Conservation (phyloP, 2,329 filamentous ascomycete genomes). For the Fusarium graminum region DNA sequence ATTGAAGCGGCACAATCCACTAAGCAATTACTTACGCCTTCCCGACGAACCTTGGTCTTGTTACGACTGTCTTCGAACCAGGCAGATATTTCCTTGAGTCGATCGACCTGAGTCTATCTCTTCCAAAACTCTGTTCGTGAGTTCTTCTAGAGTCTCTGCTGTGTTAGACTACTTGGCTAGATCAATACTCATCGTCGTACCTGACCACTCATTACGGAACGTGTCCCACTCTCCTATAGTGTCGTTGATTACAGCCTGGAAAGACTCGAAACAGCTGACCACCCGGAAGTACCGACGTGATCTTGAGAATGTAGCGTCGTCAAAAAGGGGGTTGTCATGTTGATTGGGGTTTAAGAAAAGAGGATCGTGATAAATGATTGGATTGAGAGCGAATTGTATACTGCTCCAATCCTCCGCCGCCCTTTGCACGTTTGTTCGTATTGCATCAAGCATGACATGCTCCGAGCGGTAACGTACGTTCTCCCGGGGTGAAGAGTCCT, state of each 20-base stretch:
- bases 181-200: slow-evolving; percentile 1
- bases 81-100: slow-evolving; percentile 1
- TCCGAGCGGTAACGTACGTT: slow-evolving; percentile 3
- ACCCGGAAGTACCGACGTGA: slow-evolving; percentile 12
- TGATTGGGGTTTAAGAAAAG: slow-evolving; percentile 5
- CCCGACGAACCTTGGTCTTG: slow-evolving; percentile 14
- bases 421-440: not conserved
- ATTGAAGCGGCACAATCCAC: fast-evolving
- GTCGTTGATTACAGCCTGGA: slow-evolving; percentile 4
- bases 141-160: not conserved
- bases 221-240: slow-evolving; percentile 13
- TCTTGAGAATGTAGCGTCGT: slow-evolving; percentile 10
- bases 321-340: slow-evolving; percentile 11
- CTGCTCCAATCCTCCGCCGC: slow-evolving; percentile 1
- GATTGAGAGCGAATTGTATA: slow-evolving; percentile 4
- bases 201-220: not conserved
- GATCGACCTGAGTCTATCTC: not conserved
- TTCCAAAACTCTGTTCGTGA: not conserved
- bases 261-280: slow-evolving; percentile 9
- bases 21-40: slow-evolving; percentile 5
- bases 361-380: slow-evolving; percentile 6
- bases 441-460: slow-evolving; percentile 4
- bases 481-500: not conserved
- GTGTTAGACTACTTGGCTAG: not conserved
- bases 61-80: slow-evolving; percentile 4